Conservation (phyloP, 306 rosid species). For the Spatholobus suberectus region DNA sequence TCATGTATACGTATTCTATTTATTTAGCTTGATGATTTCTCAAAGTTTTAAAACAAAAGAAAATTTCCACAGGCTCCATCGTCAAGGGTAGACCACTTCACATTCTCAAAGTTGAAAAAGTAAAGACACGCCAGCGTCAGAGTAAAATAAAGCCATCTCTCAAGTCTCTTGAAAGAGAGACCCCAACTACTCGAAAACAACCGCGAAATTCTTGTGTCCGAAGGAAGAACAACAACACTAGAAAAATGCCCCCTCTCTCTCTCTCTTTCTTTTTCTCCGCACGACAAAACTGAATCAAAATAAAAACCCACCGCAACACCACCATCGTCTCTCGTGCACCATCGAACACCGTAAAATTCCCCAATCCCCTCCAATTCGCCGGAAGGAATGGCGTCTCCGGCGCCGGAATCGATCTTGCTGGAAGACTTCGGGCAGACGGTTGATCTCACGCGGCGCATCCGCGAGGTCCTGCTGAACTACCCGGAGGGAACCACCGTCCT, state of each 20-base stretch:
- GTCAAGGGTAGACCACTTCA: neutral
- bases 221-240: neutral
- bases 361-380: conserved; percentile 32
- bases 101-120: neutral
- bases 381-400: conserved; percentile 52
- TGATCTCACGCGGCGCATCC: conserved; percentile 94
- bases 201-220: conserved; percentile 4
- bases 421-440: conserved; percentile 98
- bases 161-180: neutral
- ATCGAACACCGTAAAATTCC: neutral
- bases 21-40: too few relatives aligned
- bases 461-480: conserved; percentile 92
- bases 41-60: too few relatives aligned
- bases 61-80: neutral
- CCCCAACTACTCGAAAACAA: neutral
- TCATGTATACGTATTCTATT: too few relatives aligned
- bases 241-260: neutral
- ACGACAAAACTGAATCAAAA: neutral
- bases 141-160: neutral
- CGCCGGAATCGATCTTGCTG: conserved; percentile 68
- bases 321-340: conserved; percentile 13
- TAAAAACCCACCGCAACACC: neutral
- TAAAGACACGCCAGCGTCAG: neutral
- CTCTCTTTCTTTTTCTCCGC: neutral
- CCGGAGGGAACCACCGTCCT: conserved; percentile 98